Conservation (phyloP, 2,329 filamentous ascomycete genomes). For the Colletotrichum higginsianum region DNA sequence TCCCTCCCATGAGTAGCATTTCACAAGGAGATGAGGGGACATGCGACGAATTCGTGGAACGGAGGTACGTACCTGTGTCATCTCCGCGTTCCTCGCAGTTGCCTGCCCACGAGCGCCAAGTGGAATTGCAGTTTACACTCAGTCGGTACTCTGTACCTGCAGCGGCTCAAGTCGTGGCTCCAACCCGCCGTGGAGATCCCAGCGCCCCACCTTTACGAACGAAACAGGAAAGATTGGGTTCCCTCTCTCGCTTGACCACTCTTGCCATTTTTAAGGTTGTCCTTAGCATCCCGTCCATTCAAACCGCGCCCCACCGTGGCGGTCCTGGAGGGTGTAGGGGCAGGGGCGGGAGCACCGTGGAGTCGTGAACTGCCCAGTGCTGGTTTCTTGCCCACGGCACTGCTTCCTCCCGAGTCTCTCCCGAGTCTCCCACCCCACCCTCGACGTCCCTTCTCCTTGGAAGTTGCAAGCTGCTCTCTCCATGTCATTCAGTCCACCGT, state of each 20-base stretch:
- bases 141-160: constrained; percentile 33
- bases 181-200: constrained; percentile 22
- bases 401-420: constrained; percentile 21
- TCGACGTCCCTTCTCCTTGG: neutral
- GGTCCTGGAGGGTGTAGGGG: constrained; percentile 22
- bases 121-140: constrained; percentile 6
- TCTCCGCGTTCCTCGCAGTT: neutral
- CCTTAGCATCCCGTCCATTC: constrained; percentile 34
- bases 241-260: constrained; percentile 10
- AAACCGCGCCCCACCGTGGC: constrained; percentile 27
- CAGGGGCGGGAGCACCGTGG: neutral
- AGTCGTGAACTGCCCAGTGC: neutral
- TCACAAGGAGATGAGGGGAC: neutral
- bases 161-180: constrained; percentile 19
- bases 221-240: constrained; percentile 10
- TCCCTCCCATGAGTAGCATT: neutral
- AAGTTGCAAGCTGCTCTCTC: neutral
- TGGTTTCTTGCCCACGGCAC: constrained; percentile 7
- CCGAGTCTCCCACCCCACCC: neutral
- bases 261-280: constrained; percentile 38
- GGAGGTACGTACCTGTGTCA: neutral
- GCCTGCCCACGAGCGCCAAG: constrained; percentile 9
- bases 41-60: neutral
- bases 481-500: neutral
- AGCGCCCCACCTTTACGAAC: constrained; percentile 1